phyloP scores from a whole-genome alignment of 2,329 filamentous ascomycete species.

The Thielaviopsis punctulata region DNA sequence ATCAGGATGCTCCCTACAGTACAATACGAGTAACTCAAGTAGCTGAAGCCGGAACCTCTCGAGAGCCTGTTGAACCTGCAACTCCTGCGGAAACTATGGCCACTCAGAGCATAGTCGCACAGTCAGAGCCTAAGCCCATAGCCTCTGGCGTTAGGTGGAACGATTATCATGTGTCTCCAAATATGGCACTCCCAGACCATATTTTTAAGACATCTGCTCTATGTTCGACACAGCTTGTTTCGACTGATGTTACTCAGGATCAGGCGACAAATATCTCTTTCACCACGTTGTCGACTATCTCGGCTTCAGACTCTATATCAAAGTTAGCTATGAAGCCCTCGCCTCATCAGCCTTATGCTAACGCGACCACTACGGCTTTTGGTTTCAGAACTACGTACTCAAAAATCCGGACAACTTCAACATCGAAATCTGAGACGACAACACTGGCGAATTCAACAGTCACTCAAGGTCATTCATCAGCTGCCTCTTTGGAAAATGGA shows the following conservation, averaged over 20 bases:
- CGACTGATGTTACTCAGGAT: background rate
- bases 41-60: background rate
- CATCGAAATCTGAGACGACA: background rate
- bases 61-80: background rate
- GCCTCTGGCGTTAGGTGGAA: background rate
- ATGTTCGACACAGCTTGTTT: background rate
- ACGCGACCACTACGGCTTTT: background rate
- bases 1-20: too few species aligned
- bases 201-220: background rate
- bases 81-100: too few species aligned
- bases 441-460: background rate
- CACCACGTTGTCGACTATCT: background rate
- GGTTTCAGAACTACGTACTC: background rate
- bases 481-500: background rate
- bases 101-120: too few species aligned
- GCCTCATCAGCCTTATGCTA: background rate
- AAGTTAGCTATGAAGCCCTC: background rate
- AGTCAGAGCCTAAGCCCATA: background rate
- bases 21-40: conserved; percentile 12
- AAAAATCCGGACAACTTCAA: background rate
- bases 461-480: background rate
- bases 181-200: background rate
- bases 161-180: background rate
- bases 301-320: background rate
- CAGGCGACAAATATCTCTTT: background rate